Conservation (phyloP, 495 filamentous ascomycete genomes). For the Chaetomium fimeti region DNA sequence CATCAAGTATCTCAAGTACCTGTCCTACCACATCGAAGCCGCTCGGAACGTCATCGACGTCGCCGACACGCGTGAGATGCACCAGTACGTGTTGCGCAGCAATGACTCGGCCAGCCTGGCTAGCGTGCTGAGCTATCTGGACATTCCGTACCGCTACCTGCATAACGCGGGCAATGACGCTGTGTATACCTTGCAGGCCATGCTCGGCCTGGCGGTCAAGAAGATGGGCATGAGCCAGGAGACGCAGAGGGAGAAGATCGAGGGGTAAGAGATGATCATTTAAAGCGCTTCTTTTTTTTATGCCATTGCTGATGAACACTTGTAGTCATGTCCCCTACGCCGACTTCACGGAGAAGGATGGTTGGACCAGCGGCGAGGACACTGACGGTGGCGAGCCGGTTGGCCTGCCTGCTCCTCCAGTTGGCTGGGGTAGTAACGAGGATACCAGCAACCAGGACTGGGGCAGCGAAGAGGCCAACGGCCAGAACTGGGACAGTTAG, state of each 20-base stretch:
- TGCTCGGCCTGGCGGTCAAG: constrained; percentile 65
- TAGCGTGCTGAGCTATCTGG: constrained; percentile 61
- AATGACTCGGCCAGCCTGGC: constrained; percentile 54
- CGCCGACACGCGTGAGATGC: constrained; percentile 69
- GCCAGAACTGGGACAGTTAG: background rate
- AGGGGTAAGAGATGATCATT: constrained; percentile 16
- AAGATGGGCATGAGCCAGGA: constrained; percentile 24
- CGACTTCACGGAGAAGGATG: constrained; percentile 30
- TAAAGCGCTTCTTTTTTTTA: too few relatives aligned
- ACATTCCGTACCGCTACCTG: constrained; percentile 59
- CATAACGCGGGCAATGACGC: constrained; percentile 98
- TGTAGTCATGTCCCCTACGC: constrained; percentile 20
- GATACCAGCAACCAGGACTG: background rate
- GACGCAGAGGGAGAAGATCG: background rate
- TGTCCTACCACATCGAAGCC: constrained; percentile 59
- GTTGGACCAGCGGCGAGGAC: constrained; percentile 35
- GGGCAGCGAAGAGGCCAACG: background rate
- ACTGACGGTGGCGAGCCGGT: constrained; percentile 32
- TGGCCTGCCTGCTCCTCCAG: background rate
- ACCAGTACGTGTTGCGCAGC: constrained; percentile 55
- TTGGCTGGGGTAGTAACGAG: background rate
- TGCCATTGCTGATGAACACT: constrained; percentile 9
- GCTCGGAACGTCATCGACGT: constrained; percentile 57
- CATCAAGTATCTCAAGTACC: constrained; percentile 58
- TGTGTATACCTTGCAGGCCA: constrained; percentile 71